These are phyloP conservation scores for Camellia sinensis DNA, from an alignment of 148 eudicot species.

Conservation along the genomic window DNA sequence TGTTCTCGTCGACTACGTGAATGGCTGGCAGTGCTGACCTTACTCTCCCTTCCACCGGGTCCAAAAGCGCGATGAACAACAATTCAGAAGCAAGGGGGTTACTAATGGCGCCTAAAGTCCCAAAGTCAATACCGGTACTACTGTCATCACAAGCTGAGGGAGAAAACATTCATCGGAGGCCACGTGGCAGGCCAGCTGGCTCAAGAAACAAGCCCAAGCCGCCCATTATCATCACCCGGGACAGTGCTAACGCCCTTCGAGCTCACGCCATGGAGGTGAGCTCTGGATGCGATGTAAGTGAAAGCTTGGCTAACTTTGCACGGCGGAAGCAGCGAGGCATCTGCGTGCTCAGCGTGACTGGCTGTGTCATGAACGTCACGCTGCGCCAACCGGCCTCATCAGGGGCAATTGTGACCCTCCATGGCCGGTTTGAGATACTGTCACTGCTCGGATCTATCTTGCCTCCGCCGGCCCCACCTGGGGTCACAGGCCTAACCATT, in stretches of 20 bases:
- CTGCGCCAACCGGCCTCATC: conserved; percentile 57
- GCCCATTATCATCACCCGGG: conserved; percentile 71
- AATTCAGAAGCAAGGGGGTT: not conserved
- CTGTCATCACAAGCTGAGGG: conserved; percentile 14
- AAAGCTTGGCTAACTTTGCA: conserved; percentile 51
- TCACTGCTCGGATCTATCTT: conserved; percentile 63
- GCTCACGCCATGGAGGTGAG: conserved; percentile 79
- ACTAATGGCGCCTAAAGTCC: not conserved
- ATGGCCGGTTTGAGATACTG: conserved; percentile 77
- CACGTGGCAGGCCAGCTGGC: conserved; percentile 79
- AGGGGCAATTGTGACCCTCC: conserved; percentile 55
- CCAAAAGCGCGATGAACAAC: not conserved
- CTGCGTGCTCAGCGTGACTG: conserved; percentile 58
- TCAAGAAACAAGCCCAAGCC: conserved; percentile 84
- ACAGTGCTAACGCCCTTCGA: conserved; percentile 56
- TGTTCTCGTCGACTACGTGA: not conserved
- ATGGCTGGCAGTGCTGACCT: conserved; percentile 14
- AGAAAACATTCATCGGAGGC: conserved; percentile 41
- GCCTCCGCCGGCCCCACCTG: conserved; percentile 67
- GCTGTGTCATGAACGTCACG: conserved; percentile 69
- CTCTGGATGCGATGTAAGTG: conserved; percentile 66
- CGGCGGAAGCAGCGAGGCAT: conserved; percentile 67
- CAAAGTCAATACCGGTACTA: not conserved
- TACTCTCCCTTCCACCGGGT: not conserved
- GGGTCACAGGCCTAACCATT: conserved; percentile 58